Evolutionary conservation across 1,139 yeast species (phyloP), one percentile per base, ranked within the genome.

Genomic region (Hemisphaericaspora xylanilytica): DNA sequence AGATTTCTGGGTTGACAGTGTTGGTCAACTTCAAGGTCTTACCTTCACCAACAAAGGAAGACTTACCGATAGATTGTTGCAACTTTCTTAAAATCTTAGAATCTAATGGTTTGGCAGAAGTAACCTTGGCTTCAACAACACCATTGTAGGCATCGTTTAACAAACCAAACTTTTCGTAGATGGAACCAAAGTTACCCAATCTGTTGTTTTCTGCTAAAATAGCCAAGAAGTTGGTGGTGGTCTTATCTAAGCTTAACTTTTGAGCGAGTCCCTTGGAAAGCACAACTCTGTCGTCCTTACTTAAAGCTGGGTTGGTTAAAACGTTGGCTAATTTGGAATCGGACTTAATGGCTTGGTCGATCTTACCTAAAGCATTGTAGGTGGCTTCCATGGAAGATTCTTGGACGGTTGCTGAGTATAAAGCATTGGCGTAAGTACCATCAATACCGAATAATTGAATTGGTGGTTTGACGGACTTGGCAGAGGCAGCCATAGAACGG

Each of bases 181-280:
- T 79, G 42, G 75, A 67, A 44, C 73, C 66, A 56, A 92, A 77
- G 57, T 89, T 69, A 47, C 70, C 66, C 66, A 92, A 79, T 73
- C 98, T 85, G 83, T 90, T 89, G 84, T 94, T 90, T 65, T 89
- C 96, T 53, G 96, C 90, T 58, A 92, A 75, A 39, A 90, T 95
- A 44, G 65, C 63, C 65, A 92, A 79, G 65, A 94, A 80, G 77
- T 90, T 94, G 56, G 78, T 59, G 46, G 87, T 84, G 48, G 94
- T 75, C 57, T 78, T 71, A 67, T 90, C 96, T 58, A 85, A 75
- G 53, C 73, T 73, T 52, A 78, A 70, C 58, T 72, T 66, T 47
- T 76, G 58, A 43, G 85, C 58, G 51, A 83, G 60, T 43, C 83
- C 70, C 42, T 76, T 71, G 48, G 85, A 88, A 50, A 89, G 85